Evolutionary conservation across 148 eudicot species (phyloP).

Genomic region (Pouteria glomerata): DNA sequence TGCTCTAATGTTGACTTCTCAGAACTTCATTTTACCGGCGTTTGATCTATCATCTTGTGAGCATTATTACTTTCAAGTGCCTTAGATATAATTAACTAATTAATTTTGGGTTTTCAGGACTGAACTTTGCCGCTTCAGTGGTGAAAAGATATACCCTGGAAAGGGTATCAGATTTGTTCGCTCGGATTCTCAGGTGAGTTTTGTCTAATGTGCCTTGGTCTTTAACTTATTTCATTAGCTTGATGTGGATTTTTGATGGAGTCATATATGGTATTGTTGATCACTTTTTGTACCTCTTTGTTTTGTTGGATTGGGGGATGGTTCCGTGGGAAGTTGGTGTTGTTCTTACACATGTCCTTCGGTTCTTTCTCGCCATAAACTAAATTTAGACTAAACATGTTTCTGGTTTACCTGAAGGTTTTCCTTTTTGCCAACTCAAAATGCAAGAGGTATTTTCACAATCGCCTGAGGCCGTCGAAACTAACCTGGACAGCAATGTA

Average conservation of each 20-base stretch:
- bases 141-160: not conserved
- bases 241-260: not conserved
- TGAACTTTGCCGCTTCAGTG: conserved; percentile 2
- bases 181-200: not conserved
- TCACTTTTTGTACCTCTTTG: not conserved
- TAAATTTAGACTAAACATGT: not conserved
- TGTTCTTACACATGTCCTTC: not conserved
- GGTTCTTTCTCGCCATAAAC: not conserved
- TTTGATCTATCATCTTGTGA: not conserved
- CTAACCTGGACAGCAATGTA: conserved; percentile 4
- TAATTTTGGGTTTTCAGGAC: not conserved
- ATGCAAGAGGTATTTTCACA: not conserved
- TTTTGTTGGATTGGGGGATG: not conserved
- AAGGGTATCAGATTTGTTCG: conserved; percentile 2
- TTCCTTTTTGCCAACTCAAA: not conserved
- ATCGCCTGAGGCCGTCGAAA: not conserved
- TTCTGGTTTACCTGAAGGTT: not conserved
- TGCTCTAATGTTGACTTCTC: not conserved
- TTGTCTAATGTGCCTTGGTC: not conserved
- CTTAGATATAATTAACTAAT: not conserved
- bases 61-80: not conserved
- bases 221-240: not conserved
- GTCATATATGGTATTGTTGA: not conserved
- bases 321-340: not conserved
- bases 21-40: not conserved